Evolutionary conservation across 768 basidiomycete species (phyloP).

Genomic region (Phanerodontia chrysosporium): DNA sequence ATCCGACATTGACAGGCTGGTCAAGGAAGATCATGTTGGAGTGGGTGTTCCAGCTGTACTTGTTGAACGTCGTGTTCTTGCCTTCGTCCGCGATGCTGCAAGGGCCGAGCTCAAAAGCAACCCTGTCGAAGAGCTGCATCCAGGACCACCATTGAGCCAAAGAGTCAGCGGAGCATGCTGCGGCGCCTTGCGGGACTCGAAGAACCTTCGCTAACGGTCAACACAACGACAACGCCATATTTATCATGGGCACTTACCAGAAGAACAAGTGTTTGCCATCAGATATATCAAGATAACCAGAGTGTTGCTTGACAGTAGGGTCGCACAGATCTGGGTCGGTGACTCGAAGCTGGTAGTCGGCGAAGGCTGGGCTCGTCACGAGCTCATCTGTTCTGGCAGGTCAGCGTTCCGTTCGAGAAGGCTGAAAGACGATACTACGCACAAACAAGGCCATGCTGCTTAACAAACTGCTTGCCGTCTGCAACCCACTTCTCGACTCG

Average conservation of each 20-base stretch:
- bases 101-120: slow-evolving; percentile 92
- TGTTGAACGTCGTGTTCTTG: slow-evolving; percentile 65
- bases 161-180: slow-evolving; percentile 76
- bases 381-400: slow-evolving; percentile 33
- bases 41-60: slow-evolving; percentile 79
- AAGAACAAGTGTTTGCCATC: slow-evolving; percentile 56
- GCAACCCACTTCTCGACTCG: slow-evolving; percentile 60
- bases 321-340: slow-evolving; percentile 47
- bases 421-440: slow-evolving; percentile 25
- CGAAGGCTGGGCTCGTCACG: slow-evolving; percentile 34
- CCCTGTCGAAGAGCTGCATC: slow-evolving; percentile 51
- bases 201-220: slow-evolving; percentile 55
- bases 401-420: background rate
- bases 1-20: slow-evolving; percentile 87
- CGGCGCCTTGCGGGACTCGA: slow-evolving; percentile 77
- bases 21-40: slow-evolving; percentile 77
- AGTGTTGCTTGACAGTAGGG: slow-evolving; percentile 45
- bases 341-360: slow-evolving; percentile 34
- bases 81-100: slow-evolving; percentile 72
- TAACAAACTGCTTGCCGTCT: slow-evolving; percentile 60
- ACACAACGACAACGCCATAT: background rate
- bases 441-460: slow-evolving; percentile 73
- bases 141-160: slow-evolving; percentile 81
- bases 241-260: slow-evolving; percentile 35
- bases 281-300: slow-evolving; percentile 54